These are phyloP conservation scores for Aspergillus sclerotialis DNA, from an alignment of 2,329 filamentous ascomycete species.

Conservation along the genomic window DNA sequence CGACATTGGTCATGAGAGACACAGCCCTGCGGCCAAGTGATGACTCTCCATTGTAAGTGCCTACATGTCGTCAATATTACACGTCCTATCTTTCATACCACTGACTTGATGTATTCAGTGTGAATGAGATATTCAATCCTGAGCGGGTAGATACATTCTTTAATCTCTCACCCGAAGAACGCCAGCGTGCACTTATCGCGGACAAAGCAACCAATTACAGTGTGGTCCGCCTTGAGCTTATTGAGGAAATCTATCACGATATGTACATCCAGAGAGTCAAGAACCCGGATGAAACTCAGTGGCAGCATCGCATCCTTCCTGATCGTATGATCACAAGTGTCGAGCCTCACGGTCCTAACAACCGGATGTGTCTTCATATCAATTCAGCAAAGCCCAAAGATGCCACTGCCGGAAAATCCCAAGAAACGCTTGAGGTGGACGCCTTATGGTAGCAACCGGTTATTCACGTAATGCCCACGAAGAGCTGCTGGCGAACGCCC, in stretches of 20 bases:
- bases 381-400: constrained; percentile 38
- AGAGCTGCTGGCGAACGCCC: constrained; percentile 62
- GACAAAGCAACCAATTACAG: constrained; percentile 90
- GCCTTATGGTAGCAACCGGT: constrained; percentile 82
- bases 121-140: constrained; percentile 96
- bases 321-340: constrained; percentile 60
- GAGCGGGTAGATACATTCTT: constrained; percentile 73
- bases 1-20: constrained; percentile 71
- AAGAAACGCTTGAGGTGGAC: constrained; percentile 67
- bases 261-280: constrained; percentile 79
- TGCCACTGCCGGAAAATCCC: constrained; percentile 30
- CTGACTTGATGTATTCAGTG: constrained; percentile 44
- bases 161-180: constrained; percentile 56
- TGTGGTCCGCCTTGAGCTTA: constrained; percentile 82
- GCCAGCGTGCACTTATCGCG: constrained; percentile 54
- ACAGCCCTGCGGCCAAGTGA: constrained; percentile 84
- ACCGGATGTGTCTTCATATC: constrained; percentile 55
- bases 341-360: constrained; percentile 44
- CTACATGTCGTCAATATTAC: background rate
- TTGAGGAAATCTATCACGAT: constrained; percentile 79
- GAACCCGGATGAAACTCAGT: constrained; percentile 61
- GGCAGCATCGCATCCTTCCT: constrained; percentile 75
- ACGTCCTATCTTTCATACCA: constrained; percentile 1
- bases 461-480: constrained; percentile 75
- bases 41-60: constrained; percentile 82